Conservation (phyloP, 805 yeast genomes). For the Cyberlindnera bimundalis region DNA sequence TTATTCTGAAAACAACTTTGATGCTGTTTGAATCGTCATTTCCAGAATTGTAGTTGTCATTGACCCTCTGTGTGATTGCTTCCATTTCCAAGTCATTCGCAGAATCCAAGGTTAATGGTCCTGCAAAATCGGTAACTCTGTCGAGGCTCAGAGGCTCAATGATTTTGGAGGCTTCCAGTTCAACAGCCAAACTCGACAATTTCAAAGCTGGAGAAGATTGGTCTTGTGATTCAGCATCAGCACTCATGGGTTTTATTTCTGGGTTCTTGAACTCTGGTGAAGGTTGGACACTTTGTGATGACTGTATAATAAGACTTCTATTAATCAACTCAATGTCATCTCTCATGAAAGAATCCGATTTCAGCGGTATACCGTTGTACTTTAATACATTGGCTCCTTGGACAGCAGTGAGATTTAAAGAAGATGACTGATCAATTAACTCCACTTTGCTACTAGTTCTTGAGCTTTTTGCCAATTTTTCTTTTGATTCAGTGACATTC, state of each 20-base stretch:
- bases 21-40: neutral
- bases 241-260: too few species aligned
- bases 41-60: neutral
- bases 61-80: neutral
- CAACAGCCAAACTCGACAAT: constrained; percentile 19
- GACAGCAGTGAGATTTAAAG: neutral
- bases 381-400: neutral
- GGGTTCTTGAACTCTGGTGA: too few species aligned
- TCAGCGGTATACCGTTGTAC: constrained; percentile 1
- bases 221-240: neutral
- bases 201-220: constrained; percentile 4
- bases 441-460: too few species aligned
- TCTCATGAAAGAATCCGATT: neutral
- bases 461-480: too few species aligned
- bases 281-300: neutral
- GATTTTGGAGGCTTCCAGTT: constrained; percentile 6
- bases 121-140: constrained; percentile 1
- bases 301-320: constrained; percentile 4
- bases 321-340: constrained; percentile 6
- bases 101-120: constrained; percentile 18
- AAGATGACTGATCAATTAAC: too few species aligned
- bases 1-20: constrained; percentile 1
- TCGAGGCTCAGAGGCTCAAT: neutral
- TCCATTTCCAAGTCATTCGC: constrained; percentile 12
- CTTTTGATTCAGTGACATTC: neutral